These are phyloP conservation scores for Solanum chilense DNA, from an alignment of 257 asterid genomes.

Conservation along the genomic window DNA sequence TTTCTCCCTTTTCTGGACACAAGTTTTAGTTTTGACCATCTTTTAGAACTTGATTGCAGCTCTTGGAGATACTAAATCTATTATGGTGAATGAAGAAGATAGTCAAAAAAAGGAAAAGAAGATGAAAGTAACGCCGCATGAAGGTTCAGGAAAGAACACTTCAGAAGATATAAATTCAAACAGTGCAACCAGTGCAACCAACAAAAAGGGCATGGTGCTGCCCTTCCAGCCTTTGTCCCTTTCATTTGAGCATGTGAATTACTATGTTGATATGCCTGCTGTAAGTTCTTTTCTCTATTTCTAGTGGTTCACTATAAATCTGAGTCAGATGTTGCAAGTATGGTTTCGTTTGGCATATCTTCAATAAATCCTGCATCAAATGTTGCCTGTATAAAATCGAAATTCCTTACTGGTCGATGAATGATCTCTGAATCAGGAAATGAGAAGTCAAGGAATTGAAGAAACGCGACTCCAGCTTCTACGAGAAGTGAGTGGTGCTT, in stretches of 20 bases:
- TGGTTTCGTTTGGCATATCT: background rate
- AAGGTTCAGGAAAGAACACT: slow-evolving; percentile 12
- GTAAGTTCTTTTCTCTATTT: slow-evolving; percentile 21
- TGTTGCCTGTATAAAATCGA: background rate
- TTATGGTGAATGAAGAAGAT: slow-evolving; percentile 11
- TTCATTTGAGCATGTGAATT: slow-evolving; percentile 45
- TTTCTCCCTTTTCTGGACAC: background rate
- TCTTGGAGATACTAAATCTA: slow-evolving; percentile 44
- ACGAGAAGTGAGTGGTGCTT: slow-evolving; percentile 52
- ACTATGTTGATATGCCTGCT: slow-evolving; percentile 64
- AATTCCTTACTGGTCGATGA: background rate
- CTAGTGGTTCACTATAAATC: background rate
- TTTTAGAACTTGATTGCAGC: slow-evolving; percentile 26
- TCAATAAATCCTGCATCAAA: background rate
- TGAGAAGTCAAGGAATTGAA: slow-evolving; percentile 52
- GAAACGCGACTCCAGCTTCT: slow-evolving; percentile 44
- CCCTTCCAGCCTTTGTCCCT: slow-evolving; percentile 57
- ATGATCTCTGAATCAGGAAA: slow-evolving; percentile 28
- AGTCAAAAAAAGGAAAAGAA: slow-evolving; percentile 23
- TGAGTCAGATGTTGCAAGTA: background rate
- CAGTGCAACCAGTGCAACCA: slow-evolving; percentile 1
- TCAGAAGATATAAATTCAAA: slow-evolving; percentile 12
- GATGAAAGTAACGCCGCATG: slow-evolving; percentile 2
- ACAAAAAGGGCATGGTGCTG: slow-evolving; percentile 53
- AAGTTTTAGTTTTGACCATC: background rate